Evolutionary conservation across 1,284 basidiomycete species (phyloP).

Genomic region (Agroathelia rolfsii): DNA sequence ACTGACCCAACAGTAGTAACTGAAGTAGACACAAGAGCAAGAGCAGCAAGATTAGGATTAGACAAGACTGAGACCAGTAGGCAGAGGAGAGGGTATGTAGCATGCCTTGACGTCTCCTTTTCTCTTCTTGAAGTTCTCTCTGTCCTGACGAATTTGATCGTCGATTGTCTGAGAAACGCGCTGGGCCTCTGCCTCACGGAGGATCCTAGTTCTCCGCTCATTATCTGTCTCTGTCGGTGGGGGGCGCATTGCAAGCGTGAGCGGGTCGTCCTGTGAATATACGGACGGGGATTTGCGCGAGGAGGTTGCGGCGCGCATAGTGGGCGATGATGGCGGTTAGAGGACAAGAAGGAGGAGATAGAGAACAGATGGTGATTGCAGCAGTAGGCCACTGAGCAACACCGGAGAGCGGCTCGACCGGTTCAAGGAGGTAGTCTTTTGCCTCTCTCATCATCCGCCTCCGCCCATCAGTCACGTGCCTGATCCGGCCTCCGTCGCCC

Average conservation of each 20-base stretch:
- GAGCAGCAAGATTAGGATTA: neutral
- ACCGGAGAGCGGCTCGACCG: neutral
- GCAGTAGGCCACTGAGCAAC: neutral
- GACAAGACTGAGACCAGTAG: constrained; percentile 16
- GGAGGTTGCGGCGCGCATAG: constrained; percentile 24
- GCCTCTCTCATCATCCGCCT: too few relatives aligned
- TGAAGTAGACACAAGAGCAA: constrained; percentile 11
- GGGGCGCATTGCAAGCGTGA: constrained; percentile 57
- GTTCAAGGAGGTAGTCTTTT: neutral
- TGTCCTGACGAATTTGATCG: constrained; percentile 62
- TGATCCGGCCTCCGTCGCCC: neutral
- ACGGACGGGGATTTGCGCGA: constrained; percentile 46
- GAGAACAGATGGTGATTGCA: neutral
- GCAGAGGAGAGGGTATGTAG: neutral
- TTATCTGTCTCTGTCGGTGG: constrained; percentile 54
- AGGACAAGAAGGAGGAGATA: constrained; percentile 10
- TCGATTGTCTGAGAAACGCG: constrained; percentile 70
- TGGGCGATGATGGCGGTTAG: constrained; percentile 22
- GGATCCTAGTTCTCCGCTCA: constrained; percentile 49
- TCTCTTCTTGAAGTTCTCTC: constrained; percentile 48
- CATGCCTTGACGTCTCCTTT: constrained; percentile 68
- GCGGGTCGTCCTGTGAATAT: constrained; percentile 65
- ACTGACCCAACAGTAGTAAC: constrained; percentile 69
- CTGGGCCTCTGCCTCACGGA: constrained; percentile 61
- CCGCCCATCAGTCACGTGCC: neutral